phyloP scores from a whole-genome alignment of 2,329 filamentous ascomycete species.

The Sporothrix variecibatus region DNA sequence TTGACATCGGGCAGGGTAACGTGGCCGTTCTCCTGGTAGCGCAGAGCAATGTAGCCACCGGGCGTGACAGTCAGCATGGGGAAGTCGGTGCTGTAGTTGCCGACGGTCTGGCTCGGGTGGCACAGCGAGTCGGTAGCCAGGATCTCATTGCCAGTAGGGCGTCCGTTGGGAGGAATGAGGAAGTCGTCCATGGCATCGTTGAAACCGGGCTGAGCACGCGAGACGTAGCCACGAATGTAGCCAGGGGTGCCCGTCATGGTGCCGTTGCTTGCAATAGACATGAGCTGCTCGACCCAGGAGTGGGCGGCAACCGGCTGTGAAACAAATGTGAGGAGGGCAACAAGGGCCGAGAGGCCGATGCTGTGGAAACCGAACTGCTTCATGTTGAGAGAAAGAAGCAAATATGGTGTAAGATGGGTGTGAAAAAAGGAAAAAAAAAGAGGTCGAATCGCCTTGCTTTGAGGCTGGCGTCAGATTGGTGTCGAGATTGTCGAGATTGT shows the following conservation, averaged over 20 bases:
- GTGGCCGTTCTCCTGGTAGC: conserved; percentile 76
- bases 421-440: neutral
- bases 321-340: conserved; percentile 10
- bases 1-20: conserved; percentile 62
- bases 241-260: conserved; percentile 70
- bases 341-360: neutral
- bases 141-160: conserved; percentile 51
- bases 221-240: conserved; percentile 70
- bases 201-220: conserved; percentile 58
- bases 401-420: neutral
- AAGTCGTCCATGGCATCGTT: conserved; percentile 61
- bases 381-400: conserved; percentile 24
- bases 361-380: neutral
- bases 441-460: neutral
- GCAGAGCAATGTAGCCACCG: conserved; percentile 66
- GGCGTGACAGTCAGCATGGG: conserved; percentile 62
- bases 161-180: conserved; percentile 60
- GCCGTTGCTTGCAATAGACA: conserved; percentile 71
- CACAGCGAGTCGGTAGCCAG: conserved; percentile 60
- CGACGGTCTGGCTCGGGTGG: conserved; percentile 61
- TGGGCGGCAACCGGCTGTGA: conserved; percentile 55
- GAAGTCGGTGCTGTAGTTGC: conserved; percentile 59
- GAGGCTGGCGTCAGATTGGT: neutral
- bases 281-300: conserved; percentile 80
- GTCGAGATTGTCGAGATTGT: neutral